Evolutionary conservation across 2,329 filamentous ascomycete genomes (phyloP), one percentile per base, ranked within the genome.

Genomic region (Pyrenochaeta sp.): DNA sequence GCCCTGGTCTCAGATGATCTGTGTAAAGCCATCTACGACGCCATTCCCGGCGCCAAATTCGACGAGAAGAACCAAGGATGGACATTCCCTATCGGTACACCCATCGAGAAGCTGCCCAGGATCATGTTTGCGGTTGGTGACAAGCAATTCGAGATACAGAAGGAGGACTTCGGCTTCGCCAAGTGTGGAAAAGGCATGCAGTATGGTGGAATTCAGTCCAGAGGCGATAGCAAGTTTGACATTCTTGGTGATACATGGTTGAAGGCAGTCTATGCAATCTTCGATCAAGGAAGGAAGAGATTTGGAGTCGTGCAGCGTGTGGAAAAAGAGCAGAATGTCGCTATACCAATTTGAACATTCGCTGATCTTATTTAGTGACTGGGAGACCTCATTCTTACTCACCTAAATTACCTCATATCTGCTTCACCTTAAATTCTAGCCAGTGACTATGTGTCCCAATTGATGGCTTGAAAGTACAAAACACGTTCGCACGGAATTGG

Each of bases 231-330:
- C 12, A 47, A 75, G 2, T 87, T 89, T 62, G 86, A 89, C 67
- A 88, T 90, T 39, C 76, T 87, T 14, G 87, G 87, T 4, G 86
- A 85, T 60, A 82, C 82, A 1, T 87, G 87, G 66, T 10, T 67
- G 54, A 68, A 69, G 54, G 63, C 58, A 14, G 54, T 67, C 42
- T 90, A 90, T 67, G 85, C 84, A 1, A 81, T 89, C 52, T 89
- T 88, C 70, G 86, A 89, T 66, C 81, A 84, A 50, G 85, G 85
- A 45, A 83, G 85, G 58, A 79, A 74, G 64, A 83, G 81, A 27
- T 86, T 89, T 55, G 86, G 87, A 27, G 79, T 79, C 35, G 83
- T 88, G 40, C 84, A 87, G 61, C 82, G 84, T 35, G 56, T 63
- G 12, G 69, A 74, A 44, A 51, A 43, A 15, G 36, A 59, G 18